phyloP scores from a whole-genome alignment of 2,329 filamentous ascomycete genomes.

The Fusarium tjaetaba region DNA sequence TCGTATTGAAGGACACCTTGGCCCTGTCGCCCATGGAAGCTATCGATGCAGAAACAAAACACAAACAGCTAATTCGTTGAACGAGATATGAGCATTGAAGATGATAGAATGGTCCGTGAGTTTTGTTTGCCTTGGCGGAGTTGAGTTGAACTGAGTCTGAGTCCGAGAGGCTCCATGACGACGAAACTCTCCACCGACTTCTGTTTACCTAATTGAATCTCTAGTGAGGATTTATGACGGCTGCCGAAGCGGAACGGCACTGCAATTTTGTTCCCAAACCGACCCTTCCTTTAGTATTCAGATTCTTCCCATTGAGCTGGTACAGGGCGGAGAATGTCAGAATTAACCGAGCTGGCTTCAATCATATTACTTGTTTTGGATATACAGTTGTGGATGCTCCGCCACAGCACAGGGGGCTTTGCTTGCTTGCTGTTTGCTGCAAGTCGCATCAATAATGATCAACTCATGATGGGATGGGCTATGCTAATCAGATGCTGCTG shows the following conservation, averaged over 20 bases:
- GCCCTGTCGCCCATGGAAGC: neutral
- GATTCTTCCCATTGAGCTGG: constrained; percentile 18
- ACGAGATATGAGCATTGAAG: neutral
- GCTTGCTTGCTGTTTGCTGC: neutral
- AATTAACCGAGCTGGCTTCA: constrained; percentile 14
- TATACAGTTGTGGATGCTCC: constrained; percentile 23
- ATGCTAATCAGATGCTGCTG: constrained; percentile 12
- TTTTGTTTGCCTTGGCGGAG: neutral
- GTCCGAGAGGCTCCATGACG: neutral
- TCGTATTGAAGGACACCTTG: constrained; percentile 7
- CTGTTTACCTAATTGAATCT: constrained; percentile 20
- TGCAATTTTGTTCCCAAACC: constrained; percentile 18
- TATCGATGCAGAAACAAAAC: constrained; percentile 19
- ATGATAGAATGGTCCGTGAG: neutral
- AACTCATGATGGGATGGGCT: constrained; percentile 14
- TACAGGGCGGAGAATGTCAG: constrained; percentile 14
- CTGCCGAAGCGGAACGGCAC: neutral
- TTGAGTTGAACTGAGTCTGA: neutral
- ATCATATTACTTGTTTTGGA: constrained; percentile 19
- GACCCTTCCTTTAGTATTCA: neutral
- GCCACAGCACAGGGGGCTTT: constrained; percentile 29
- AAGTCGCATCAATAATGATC: neutral
- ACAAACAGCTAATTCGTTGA: constrained; percentile 13
- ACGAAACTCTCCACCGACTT: neutral
- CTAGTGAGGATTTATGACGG: neutral